Base-by-base conservation (phyloP, 257 asterid species). In the Oldenlandia corymbosa region DNA sequence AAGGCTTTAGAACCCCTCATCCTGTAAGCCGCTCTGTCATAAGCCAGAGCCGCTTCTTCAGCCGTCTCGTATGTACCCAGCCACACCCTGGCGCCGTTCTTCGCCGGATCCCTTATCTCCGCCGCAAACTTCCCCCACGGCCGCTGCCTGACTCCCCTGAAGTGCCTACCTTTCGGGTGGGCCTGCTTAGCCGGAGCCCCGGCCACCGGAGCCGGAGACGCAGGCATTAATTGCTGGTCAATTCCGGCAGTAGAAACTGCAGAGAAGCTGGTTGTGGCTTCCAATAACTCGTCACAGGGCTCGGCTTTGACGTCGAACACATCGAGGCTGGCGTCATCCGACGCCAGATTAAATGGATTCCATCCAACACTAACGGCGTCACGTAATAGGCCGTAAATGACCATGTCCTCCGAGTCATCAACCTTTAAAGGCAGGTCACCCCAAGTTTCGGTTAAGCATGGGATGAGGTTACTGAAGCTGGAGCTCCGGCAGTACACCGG, bases 41-140 rank as follows among this genome's bases (percentile, higher is more conserved):
- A 91, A 70, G 96, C 98, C n/a, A 65, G 49, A 48, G 95, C 95
- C 9, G 95, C 97, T 73, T 82, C 97, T 82, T 90, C 94, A 31
- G 90, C 94, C 73, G 87, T 80, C 53, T 80, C 97, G 14, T 90
- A 90, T 0, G 97, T 90, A 16, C 97, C 97, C 17, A 90, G 95
- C 97, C 97, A 90, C 2, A 90, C 92, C 58, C 97, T 70, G 14
- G 97, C 94, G 41, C 97, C 95, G 68, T 87, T 90, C 47, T 85
- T 90, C 45, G 92, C 90, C 57, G 97, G 95, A 32, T 90, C 97
- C 46, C 97, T 79, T 57, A 90, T 90, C 77, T 90, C 97, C 0
- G 95, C 94, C 8, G 95, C 97, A 60, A 90, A 90, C 69, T 90
- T 90, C 18, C 97, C 95, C 94, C 97, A 90, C 48, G 94, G 95